Evolutionary conservation across 208 protist genomes (phyloP), one percentile per base, ranked within the genome.

Genomic region (Leishmania martiniquensis): DNA sequence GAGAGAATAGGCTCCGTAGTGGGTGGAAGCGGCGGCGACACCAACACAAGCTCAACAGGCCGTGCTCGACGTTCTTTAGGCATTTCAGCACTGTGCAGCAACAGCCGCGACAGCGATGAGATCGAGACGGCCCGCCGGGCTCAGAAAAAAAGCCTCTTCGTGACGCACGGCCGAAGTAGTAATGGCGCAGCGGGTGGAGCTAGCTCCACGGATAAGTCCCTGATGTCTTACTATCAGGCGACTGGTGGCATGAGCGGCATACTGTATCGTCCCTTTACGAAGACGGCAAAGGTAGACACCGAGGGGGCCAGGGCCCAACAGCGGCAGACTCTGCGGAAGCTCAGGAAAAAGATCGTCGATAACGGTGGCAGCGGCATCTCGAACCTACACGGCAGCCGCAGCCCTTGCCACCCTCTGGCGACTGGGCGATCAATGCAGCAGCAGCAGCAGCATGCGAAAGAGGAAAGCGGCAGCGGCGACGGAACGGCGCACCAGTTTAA

Each of bases 11-110:
- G 9, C 54, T 17, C 39, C 29, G 49, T 34, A 20, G 63, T 29
- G 3, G 69, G 52, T 13, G 76, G 68, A 2, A 45, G 54, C 66
- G 72, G 44, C 45, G n/a, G 44, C 42, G 39, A 45, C 42, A 13
- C 71, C 1, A 42, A 52, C 20, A 51, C 51, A 29, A 44, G 59
- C 6, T 22, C 42, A 7, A 65, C 51, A 20, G 32, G 42, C 42
- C 71, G 78, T 20, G 70, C 72, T 13, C 78, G 78, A 25, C 75
- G 75, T 57, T 66, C 78, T 22, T 32, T 82, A 42, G 74, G 66
- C 12, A 59, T 76, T 20, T 83, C 69, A 59, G 57, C 74, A 51
- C 49, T 76, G 67, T 69, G 76, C 22, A 75, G 74, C 63, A 65
- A 32, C n/a, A 57, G 74, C 17, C 69, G 57, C 37, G 52, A 65